Evolutionary conservation across 1,284 basidiomycete genomes (phyloP), one percentile per base, ranked within the genome.

Genomic region (Fomitopsis betulina): DNA sequence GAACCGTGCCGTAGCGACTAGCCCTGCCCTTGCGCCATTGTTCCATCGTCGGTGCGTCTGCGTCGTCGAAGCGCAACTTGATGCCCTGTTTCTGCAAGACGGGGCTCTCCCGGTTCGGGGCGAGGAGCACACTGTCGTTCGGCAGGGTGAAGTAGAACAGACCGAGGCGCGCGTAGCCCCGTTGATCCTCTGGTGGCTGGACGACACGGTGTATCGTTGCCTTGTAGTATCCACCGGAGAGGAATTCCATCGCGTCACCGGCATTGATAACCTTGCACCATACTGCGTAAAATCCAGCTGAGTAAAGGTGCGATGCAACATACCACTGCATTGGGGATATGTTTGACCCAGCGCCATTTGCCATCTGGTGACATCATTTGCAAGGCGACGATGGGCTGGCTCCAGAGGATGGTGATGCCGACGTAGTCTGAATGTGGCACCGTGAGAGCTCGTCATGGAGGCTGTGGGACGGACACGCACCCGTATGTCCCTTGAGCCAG

Each of bases 401-500:
- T 82, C 72, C 79, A 85, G 5, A 86, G 68, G 8, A 85, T 77
- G 1, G 79, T 81, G 54, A 87, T 71, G 4, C 75, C 77, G 10
- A 80, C 82, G 60, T 81, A 76, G 62, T 86, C 84, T 85, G 39
- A 9, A 2, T n/a, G n/a, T n/a, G n/a, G 30, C 0, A 33, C 17
- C 10, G 23, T 40, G 2, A 53, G 50, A 27, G 15, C 32, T 17
- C 7, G 30, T 21, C 13, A 32, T 42, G 6, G 17, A 40, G 19
- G 4, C 21, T n/a, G 33, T 5, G 23, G 37, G 7, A n/a, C 21
- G 32, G 35, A 30, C 19, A n/a, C 70, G 7, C 52, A 80, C 83
- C 82, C 6, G 79, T 83, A 58, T 86, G 83, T 2, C 84, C 83
- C 64, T 85, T 84, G 17, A 85, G 68, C 83, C 82, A 85, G 21